Conservation (phyloP, 2,329 filamentous ascomycete species). For the Alternaria sp. region DNA sequence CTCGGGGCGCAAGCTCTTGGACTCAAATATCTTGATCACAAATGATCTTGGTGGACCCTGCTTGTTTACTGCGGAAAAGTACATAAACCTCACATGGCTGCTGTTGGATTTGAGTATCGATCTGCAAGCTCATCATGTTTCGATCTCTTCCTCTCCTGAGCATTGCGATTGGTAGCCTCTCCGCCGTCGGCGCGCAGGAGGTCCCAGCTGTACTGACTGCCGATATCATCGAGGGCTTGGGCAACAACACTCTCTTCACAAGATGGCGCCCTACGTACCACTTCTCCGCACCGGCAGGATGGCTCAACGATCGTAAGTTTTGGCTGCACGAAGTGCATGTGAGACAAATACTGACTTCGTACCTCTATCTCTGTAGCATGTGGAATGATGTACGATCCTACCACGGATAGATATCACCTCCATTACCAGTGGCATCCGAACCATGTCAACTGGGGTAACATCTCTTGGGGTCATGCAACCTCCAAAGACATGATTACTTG, state of each 20-base stretch:
- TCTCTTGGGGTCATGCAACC: slow-evolving; percentile 55
- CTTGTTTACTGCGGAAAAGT: slow-evolving; percentile 9
- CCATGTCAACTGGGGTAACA: slow-evolving; percentile 57
- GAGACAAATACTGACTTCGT: neutral
- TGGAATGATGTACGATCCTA: slow-evolving; percentile 58
- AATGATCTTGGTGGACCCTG: slow-evolving; percentile 12
- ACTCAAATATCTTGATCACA: slow-evolving; percentile 24
- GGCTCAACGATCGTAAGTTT: slow-evolving; percentile 50
- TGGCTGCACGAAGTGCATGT: neutral
- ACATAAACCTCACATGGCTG: slow-evolving; percentile 21
- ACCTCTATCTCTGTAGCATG: neutral
- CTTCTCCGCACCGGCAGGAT: slow-evolving; percentile 56
- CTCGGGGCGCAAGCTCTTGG: slow-evolving; percentile 17
- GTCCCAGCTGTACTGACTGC: slow-evolving; percentile 37
- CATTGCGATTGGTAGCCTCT: slow-evolving; percentile 31
- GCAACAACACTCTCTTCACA: slow-evolving; percentile 58
- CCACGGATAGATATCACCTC: slow-evolving; percentile 57
- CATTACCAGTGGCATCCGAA: slow-evolving; percentile 61
- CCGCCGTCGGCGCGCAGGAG: slow-evolving; percentile 27
- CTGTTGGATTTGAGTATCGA: slow-evolving; percentile 8
- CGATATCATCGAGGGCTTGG: slow-evolving; percentile 38
- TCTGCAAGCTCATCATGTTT: slow-evolving; percentile 24
- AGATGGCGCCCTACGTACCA: slow-evolving; percentile 57
- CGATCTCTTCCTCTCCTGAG: slow-evolving; percentile 30
- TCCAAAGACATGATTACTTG: slow-evolving; percentile 58